Evolutionary conservation across 1,284 basidiomycete species (phyloP).

Genomic region (Trametes pubescens): DNA sequence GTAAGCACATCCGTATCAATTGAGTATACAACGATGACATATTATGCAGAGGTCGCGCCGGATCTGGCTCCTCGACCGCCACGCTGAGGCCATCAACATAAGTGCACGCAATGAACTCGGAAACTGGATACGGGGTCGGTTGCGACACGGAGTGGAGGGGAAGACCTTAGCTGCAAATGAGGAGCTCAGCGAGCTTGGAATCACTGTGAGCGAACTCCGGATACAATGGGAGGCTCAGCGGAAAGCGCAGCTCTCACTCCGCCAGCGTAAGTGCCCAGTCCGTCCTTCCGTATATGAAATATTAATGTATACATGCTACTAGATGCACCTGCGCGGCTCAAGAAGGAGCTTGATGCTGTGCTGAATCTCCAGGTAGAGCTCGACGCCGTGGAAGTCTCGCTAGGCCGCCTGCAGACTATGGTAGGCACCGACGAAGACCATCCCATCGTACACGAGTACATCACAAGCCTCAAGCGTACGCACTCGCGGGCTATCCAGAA

Average conservation of each 20-base stretch:
- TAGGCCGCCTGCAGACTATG: conserved; percentile 30
- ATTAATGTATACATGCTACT: background rate
- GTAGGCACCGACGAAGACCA: conserved; percentile 30
- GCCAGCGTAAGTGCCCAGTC: conserved; percentile 38
- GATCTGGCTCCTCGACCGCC: conserved; percentile 25
- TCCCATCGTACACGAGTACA: background rate
- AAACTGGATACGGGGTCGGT: background rate
- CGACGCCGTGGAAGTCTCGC: conserved; percentile 37
- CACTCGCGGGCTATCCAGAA: conserved; percentile 1
- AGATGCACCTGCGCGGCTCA: conserved; percentile 46
- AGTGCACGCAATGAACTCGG: conserved; percentile 23
- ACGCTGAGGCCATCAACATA: conserved; percentile 7
- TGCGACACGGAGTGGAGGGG: conserved; percentile 10
- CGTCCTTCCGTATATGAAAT: background rate
- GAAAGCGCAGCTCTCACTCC: conserved; percentile 42
- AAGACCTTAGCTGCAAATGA: background rate
- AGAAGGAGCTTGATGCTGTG: conserved; percentile 49
- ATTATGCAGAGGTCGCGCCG: conserved; percentile 6
- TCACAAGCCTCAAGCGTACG: conserved; percentile 14
- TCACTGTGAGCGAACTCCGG: conserved; percentile 31
- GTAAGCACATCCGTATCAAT: conserved; percentile 5
- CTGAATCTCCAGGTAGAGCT: conserved; percentile 47
- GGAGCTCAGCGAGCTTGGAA: conserved; percentile 17
- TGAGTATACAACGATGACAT: background rate
- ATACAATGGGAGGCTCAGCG: conserved; percentile 44